Base-by-base conservation (phyloP, 257 asterid genomes). In the Voacanga thouarsii region DNA sequence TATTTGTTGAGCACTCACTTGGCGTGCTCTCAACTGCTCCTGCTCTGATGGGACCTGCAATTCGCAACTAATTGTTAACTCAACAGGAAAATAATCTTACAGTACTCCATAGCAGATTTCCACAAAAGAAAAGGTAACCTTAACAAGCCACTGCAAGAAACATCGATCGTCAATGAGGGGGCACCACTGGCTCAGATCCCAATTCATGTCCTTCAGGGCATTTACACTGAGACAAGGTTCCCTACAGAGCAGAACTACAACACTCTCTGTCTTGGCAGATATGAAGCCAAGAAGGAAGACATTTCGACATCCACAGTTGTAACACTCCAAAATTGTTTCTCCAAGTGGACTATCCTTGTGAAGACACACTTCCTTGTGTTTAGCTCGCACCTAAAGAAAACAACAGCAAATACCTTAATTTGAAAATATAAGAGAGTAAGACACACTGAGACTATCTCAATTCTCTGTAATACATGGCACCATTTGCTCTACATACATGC, bases 111-210 rank as follows among this genome's bases (percentile, higher is more conserved):
- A 73, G 51, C 76, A 66, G 64, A 80, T 66, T 65, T 57, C 77
- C 23, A 61, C 45, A 75, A 73, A 24, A 51, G 53, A 6, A 55
- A 30, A 33, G 30, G 82, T 72, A 78, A 96, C 99, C 98, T 96
- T 96, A 67, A 96, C 90, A 72, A 96, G 89, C 99, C 99, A 96
- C 82, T 96, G 98, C 86, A 96, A 83, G 90, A 96, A 96, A 82
- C 97, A 93, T 81, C 99, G 88, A 81, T 96, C 99, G 84, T 96
- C 98, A 68, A 96, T 96, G 77, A 96, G 97, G 7, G 99, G 99
- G 87, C 98, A 96, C 99, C 99, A 96, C 85, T 96, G 97, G 82
- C 98, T 93, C 87, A 96, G 84, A 87, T 96, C 99, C 99, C 99
- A 96, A 77, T 96, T 96, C 98, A 93, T 92, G 88, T 96, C 99